These are phyloP conservation scores for Nakazawaea wyomingensis DNA, from an alignment of 805 yeast genomes.

Conservation along the genomic window DNA sequence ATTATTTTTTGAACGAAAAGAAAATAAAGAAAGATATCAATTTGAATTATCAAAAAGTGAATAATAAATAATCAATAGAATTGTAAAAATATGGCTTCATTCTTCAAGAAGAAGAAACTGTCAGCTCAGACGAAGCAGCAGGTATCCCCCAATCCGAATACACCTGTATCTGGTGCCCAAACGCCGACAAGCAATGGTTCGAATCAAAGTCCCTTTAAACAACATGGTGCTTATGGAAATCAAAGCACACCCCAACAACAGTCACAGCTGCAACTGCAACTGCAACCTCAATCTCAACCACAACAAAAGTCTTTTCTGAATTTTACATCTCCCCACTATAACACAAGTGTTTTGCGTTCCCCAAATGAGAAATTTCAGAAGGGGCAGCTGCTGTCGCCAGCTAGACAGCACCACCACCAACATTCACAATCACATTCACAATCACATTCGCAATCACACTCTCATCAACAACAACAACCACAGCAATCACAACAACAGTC, in stretches of 20 bases:
- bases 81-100: constrained; percentile 21
- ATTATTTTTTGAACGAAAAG: neutral
- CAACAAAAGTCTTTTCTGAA: neutral
- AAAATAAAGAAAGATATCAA: neutral
- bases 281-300: neutral
- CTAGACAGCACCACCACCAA: neutral
- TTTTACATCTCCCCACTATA: neutral
- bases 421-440: constrained; percentile 4
- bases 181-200: constrained; percentile 2
- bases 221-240: no score
- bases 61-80: no score
- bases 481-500: neutral
- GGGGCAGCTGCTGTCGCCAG: neutral
- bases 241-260: no score
- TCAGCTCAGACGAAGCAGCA: constrained; percentile 7
- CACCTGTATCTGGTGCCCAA: constrained; percentile 5
- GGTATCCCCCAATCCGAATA: constrained; percentile 14
- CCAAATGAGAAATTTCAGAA: neutral
- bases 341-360: neutral
- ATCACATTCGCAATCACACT: neutral
- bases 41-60: neutral
- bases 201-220: constrained; percentile 4
- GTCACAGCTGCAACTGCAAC: no score
- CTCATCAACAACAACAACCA: neutral
- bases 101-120: constrained; percentile 20